Evolutionary conservation across 2,329 filamentous ascomycete genomes (phyloP), one percentile per base, ranked within the genome.

Genomic region (Diaporthe citri): DNA sequence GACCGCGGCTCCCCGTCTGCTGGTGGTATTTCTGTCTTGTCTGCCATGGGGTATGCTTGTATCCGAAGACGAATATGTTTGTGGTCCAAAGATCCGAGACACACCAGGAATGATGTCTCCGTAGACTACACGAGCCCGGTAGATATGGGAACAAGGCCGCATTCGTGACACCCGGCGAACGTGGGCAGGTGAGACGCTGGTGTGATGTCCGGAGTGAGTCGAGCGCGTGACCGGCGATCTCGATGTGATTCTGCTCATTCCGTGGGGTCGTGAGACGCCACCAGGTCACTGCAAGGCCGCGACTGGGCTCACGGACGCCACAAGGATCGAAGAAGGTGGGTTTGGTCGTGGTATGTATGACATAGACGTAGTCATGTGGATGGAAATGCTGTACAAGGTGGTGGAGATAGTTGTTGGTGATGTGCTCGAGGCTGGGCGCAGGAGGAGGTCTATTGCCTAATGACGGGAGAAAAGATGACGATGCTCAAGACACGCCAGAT

Each of bases 1-100:
- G 85, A 80, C 59, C n/a, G 20, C 17, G 25, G 4, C 31, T 56
- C 60, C 69, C 72, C 67, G 31, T 59, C 55, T 17, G 43, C 55
- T 17, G 43, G 43, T 8, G 48, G 48, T 4, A 25, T 10, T 39
- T 70, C 13, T n/a, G 41, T 36, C 43, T 10, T 55, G 57, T 71
- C 67, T 55, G 66, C 72, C 74, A 76, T 76, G 8, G 31, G 39
- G 43, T 34, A 41, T 46, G 60, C 22, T 31, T n/a, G 12, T 51
- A 12, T 41, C 36, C 31, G 57, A 36, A 25, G 13, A 17, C 5
- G 25, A 9, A 22, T 57, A 4, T 64, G 39, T 3, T 39, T 5
- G 28, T 31, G 31, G 2, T n/a, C 36, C 25, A 20, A n/a, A n/a
- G 10, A 6, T 62, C 43, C 46, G 34, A 51, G 51, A 56, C 34